Percentiles rank a stretch among this genome's conserved stretches.
Evolutionary conservation across 805 yeast genomes (phyloP).

Genomic region (Ogataea methylovora): DNA sequence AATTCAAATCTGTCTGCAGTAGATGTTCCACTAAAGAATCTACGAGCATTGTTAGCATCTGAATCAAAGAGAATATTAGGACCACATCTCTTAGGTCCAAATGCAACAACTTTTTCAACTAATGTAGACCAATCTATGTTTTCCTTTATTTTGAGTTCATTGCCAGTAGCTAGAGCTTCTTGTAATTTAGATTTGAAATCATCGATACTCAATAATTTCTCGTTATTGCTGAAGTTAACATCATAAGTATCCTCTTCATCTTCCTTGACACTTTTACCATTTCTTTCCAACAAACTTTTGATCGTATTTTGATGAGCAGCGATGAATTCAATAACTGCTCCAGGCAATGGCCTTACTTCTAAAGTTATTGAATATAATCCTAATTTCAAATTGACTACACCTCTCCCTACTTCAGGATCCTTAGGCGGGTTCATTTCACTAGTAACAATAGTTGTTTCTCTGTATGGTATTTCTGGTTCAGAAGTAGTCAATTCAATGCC

Average conservation of each 20-base stretch:
- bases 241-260: slow-evolving; percentile 25
- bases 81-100: slow-evolving; percentile 75
- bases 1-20: slow-evolving; percentile 24
- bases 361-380: slow-evolving; percentile 39
- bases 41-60: slow-evolving; percentile 22
- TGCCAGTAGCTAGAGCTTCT: slow-evolving; percentile 14
- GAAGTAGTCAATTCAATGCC: slow-evolving; percentile 81
- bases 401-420: slow-evolving; percentile 38
- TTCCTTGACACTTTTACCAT: slow-evolving; percentile 58
- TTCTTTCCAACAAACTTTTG: slow-evolving; percentile 19
- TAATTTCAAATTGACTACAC: slow-evolving; percentile 40
- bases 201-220: slow-evolving; percentile 14
- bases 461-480: slow-evolving; percentile 89
- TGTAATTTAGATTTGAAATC: slow-evolving; percentile 28
- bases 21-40: slow-evolving; percentile 18
- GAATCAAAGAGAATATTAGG: slow-evolving; percentile 67
- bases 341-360: slow-evolving; percentile 48
- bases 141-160: slow-evolving; percentile 12
- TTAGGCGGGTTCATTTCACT: slow-evolving; percentile 46
- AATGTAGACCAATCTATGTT: slow-evolving; percentile 23
- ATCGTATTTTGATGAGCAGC: slow-evolving; percentile 38
- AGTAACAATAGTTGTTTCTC: slow-evolving; percentile 65
- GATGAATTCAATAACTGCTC: slow-evolving; percentile 40
- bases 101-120: slow-evolving; percentile 42
- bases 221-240: slow-evolving; percentile 12